Conservation (phyloP, 441 rosid genomes). For the Gossypium davidsonii region DNA sequence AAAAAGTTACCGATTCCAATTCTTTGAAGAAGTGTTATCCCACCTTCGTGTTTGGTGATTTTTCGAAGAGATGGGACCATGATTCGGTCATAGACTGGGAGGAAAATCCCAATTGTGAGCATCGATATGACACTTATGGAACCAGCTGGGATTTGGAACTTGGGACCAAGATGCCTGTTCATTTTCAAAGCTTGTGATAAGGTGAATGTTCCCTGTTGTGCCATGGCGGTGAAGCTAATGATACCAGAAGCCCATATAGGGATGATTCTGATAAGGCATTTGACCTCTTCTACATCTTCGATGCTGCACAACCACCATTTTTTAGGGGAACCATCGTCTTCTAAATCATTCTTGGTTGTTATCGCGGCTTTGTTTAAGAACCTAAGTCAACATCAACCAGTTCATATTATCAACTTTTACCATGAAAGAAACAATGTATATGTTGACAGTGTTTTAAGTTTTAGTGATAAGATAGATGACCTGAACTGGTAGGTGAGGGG, state of each 20-base stretch:
- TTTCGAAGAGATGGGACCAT: constrained; percentile 45
- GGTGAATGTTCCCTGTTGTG: constrained; percentile 46
- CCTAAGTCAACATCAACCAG: constrained; percentile 20
- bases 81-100: constrained; percentile 65
- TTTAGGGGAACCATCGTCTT: constrained; percentile 32
- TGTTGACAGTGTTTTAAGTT: neutral
- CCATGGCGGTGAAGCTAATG: constrained; percentile 35
- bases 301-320: constrained; percentile 49
- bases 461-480: constrained; percentile 19
- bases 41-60: constrained; percentile 54
- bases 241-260: constrained; percentile 55
- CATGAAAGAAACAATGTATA: neutral
- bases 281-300: constrained; percentile 61
- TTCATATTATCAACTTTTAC: neutral
- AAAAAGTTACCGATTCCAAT: constrained; percentile 52
- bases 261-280: constrained; percentile 43
- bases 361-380: constrained; percentile 54
- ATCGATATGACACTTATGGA: constrained; percentile 37
- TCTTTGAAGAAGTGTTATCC: constrained; percentile 55
- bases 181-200: constrained; percentile 50
- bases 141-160: constrained; percentile 58
- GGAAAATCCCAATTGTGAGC: constrained; percentile 57
- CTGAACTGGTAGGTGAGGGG: constrained; percentile 52
- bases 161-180: constrained; percentile 58
- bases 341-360: constrained; percentile 34